Evolutionary conservation across 345 rosid species (phyloP).

Genomic region (Pistacia atlantica): DNA sequence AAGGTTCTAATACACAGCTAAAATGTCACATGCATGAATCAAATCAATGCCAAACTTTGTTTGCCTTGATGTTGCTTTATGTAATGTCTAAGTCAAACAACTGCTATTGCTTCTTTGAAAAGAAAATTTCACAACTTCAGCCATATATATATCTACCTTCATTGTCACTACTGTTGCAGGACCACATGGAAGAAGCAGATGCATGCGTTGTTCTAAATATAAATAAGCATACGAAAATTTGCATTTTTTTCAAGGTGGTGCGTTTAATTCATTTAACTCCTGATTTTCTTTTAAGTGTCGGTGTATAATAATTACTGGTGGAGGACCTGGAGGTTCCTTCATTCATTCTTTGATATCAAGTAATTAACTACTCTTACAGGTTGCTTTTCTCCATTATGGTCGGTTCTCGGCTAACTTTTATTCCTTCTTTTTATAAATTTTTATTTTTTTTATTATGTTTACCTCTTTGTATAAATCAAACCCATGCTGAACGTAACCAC

Average conservation of each 20-base stretch:
- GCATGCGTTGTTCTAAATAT: too few species aligned
- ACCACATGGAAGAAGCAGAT: too few species aligned
- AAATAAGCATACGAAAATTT: too few species aligned
- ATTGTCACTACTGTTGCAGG: background rate
- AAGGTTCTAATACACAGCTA: slow-evolving; percentile 6
- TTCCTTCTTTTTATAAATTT: too few species aligned
- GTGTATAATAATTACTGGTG: too few species aligned
- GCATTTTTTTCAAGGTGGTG: too few species aligned
- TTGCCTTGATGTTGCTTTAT: background rate
- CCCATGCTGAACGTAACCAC: too few species aligned
- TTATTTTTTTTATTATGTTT: too few species aligned
- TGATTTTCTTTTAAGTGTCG: too few species aligned
- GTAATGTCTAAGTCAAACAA: background rate
- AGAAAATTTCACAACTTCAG: background rate
- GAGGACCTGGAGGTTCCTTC: background rate
- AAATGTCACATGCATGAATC: too few species aligned
- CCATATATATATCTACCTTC: background rate
- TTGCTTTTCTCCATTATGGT: background rate
- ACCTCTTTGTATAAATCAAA: too few species aligned
- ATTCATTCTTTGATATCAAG: background rate
- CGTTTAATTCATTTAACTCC: too few species aligned
- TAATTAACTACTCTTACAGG: background rate
- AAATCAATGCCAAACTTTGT: background rate
- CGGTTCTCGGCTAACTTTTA: background rate
- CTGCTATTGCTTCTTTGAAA: background rate